phyloP scores from a whole-genome alignment of 257 asterid species.

The Nicotiana tabacum region DNA sequence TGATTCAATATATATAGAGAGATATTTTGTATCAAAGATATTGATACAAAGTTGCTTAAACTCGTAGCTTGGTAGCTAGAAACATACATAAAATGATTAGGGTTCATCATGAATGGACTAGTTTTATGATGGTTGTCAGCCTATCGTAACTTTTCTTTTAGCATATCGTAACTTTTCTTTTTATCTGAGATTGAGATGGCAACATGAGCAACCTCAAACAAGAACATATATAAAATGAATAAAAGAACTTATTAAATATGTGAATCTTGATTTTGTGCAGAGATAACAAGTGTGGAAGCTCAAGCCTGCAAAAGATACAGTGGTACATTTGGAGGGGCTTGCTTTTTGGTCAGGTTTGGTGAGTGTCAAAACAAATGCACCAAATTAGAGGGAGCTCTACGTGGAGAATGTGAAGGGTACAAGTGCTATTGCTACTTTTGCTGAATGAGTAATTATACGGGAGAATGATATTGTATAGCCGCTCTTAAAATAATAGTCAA shows the following conservation, averaged over 20 bases:
- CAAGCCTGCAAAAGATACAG: not conserved
- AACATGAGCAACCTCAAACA: not conserved
- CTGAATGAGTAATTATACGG: not conserved
- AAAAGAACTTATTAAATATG: not conserved
- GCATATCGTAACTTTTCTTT: too few species aligned
- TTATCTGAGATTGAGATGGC: not conserved
- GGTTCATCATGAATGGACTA: too few species aligned
- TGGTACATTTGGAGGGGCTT: constrained; percentile 11
- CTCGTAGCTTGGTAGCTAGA: too few species aligned
- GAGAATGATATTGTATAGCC: too few species aligned
- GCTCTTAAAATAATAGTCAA: too few species aligned
- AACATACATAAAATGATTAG: too few species aligned
- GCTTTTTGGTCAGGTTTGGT: not conserved
- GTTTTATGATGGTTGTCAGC: too few species aligned
- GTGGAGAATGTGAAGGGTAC: not conserved
- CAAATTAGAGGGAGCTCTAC: constrained; percentile 3
- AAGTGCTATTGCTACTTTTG: constrained; percentile 8
- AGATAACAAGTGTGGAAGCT: not conserved
- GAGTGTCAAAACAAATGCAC: constrained; percentile 6
- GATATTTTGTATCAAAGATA: too few species aligned
- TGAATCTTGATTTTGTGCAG: not conserved
- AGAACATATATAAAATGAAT: too few species aligned
- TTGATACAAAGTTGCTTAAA: too few species aligned
- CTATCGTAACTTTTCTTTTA: too few species aligned
- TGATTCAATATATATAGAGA: too few species aligned